Evolutionary conservation across 805 yeast genomes (phyloP).

Genomic region (Clavispora vitiphila): DNA sequence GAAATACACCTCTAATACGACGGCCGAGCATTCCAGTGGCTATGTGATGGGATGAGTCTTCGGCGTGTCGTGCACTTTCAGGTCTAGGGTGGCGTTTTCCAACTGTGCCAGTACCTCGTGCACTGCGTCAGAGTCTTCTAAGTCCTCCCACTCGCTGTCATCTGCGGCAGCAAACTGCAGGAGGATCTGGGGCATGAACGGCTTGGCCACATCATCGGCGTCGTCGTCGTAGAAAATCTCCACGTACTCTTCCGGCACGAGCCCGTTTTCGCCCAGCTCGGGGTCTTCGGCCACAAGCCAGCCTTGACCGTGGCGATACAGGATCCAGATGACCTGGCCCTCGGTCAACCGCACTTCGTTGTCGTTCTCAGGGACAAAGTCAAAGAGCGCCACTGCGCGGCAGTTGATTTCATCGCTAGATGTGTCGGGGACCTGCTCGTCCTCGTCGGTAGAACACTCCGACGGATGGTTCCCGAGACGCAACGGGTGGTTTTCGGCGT

Average conservation of each 20-base stretch:
- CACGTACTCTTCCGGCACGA: constrained; percentile 94
- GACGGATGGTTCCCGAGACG: constrained; percentile 48
- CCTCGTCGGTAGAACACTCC: background rate
- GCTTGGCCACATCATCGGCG: constrained; percentile 37
- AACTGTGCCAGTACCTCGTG: background rate
- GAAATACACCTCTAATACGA: no score
- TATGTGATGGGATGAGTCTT: no score
- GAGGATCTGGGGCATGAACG: constrained; percentile 40
- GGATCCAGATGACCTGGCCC: constrained; percentile 81
- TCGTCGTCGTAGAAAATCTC: constrained; percentile 39
- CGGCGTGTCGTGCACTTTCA: background rate
- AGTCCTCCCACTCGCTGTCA: constrained; percentile 26
- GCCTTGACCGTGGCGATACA: constrained; percentile 94
- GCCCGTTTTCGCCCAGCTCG: constrained; percentile 72
- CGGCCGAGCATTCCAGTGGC: no score
- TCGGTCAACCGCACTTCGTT: constrained; percentile 76
- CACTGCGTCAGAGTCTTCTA: constrained; percentile 17
- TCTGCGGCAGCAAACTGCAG: constrained; percentile 15
- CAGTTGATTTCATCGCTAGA: constrained; percentile 36
- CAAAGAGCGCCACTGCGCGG: constrained; percentile 82
- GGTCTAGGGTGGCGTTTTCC: background rate
- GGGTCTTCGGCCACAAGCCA: constrained; percentile 94
- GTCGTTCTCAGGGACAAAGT: constrained; percentile 89
- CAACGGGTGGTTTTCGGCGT: constrained; percentile 61
- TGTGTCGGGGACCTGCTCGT: background rate